Conservation (phyloP, 2,329 filamentous ascomycete genomes). For the Ascochyta viciae-villosae region DNA sequence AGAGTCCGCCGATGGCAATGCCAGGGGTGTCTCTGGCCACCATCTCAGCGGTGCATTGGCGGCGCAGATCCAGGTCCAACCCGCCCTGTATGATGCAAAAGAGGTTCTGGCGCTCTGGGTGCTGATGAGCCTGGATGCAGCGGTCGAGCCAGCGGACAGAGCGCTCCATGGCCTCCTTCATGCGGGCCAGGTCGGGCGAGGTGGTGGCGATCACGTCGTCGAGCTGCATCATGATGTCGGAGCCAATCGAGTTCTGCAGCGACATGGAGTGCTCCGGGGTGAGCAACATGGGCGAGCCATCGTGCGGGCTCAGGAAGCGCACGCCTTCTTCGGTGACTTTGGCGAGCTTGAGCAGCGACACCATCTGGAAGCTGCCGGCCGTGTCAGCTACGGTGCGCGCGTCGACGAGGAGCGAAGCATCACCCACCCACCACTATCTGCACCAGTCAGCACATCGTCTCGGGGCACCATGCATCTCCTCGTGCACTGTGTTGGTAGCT, state of each 20-base stretch:
- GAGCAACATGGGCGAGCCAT: conserved; percentile 93
- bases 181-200: conserved; percentile 84
- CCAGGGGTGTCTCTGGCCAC: conserved; percentile 88
- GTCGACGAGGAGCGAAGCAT: conserved; percentile 23
- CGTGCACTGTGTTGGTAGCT: background rate
- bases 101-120: conserved; percentile 83
- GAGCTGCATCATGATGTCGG: conserved; percentile 98
- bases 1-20: conserved; percentile 94
- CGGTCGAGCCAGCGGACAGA: conserved; percentile 95
- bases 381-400: conserved; percentile 36
- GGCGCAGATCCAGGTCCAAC: conserved; percentile 83
- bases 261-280: conserved; percentile 97
- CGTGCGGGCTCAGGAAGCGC: conserved; percentile 93
- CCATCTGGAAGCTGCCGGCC: conserved; percentile 88
- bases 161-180: conserved; percentile 93
- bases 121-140: conserved; percentile 87
- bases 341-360: conserved; percentile 90
- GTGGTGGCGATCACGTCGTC: conserved; percentile 98
- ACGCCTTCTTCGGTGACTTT: conserved; percentile 96
- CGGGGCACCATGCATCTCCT: background rate
- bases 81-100: conserved; percentile 99
- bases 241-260: conserved; percentile 92
- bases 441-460: conserved; percentile 34
- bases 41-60: conserved; percentile 86
- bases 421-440: conserved; percentile 57